Conservation (phyloP, 352 stramenopile genomes). For the Pythium utonaiense region DNA sequence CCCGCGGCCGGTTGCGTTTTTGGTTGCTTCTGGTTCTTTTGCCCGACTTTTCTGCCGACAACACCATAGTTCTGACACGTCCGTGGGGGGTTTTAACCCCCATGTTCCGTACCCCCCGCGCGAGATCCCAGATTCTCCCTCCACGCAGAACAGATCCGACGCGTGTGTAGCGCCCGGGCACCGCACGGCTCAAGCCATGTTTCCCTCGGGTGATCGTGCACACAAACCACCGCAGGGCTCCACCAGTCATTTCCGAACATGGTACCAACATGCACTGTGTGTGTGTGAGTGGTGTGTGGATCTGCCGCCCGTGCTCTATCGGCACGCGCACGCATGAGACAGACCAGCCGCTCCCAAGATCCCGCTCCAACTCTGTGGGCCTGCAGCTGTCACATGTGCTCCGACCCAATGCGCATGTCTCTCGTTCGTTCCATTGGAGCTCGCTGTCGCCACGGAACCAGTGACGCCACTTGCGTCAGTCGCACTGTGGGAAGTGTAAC, state of each 20-base stretch:
- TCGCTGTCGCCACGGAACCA: too few relatives aligned
- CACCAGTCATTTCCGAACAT: slow-evolving; percentile 1
- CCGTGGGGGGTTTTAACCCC: neutral
- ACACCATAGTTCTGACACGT: neutral
- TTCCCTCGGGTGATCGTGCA: neutral
- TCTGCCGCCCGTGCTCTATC: too few relatives aligned
- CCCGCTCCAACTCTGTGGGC: neutral
- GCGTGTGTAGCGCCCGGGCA: too few relatives aligned
- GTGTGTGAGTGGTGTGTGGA: too few relatives aligned
- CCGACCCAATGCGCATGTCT: neutral
- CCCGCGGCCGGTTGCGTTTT: neutral
- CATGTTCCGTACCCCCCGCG: neutral
- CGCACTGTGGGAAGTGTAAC: neutral
- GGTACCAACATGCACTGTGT: neutral
- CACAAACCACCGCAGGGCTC: neutral
- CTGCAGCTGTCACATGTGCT: neutral
- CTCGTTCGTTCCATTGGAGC: neutral
- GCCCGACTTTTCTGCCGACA: neutral
- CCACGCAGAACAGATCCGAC: neutral
- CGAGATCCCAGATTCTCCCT: slow-evolving; percentile 3
- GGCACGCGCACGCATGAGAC: slow-evolving; percentile 1
- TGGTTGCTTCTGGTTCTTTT: slow-evolving; percentile 1
- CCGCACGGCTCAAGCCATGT: neutral
- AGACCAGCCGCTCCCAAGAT: neutral
- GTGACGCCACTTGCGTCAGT: neutral